Conservation (phyloP, 208 protist species). For the Acanthamoeba castellanii region DNA sequence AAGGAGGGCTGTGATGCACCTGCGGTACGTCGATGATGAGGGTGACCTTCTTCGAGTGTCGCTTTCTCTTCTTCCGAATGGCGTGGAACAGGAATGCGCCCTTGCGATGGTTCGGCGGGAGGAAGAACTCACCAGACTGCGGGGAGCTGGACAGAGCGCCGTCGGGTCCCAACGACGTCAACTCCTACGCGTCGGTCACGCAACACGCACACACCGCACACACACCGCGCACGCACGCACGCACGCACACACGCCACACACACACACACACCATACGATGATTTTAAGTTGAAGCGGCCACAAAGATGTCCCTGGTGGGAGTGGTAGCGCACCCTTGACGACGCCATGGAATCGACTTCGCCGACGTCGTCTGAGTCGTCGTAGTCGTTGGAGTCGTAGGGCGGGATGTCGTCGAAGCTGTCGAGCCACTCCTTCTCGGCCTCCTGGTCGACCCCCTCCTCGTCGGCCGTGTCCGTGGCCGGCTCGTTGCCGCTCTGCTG, state of each 20-base stretch:
- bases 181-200: too few relatives aligned
- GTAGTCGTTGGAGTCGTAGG: not conserved
- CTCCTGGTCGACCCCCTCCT: not conserved
- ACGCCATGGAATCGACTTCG: not conserved
- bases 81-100: slow-evolving; percentile 20
- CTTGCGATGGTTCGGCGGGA: not conserved
- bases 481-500: not conserved
- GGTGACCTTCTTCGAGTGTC: slow-evolving; percentile 26
- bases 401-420: not conserved
- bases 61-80: slow-evolving; percentile 60
- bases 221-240: too few relatives aligned
- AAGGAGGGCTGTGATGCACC: not conserved
- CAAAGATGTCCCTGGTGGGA: too few relatives aligned
- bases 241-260: too few relatives aligned
- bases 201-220: not conserved
- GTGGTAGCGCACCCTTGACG: not conserved
- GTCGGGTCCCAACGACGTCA: too few relatives aligned
- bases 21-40: slow-evolving; percentile 37
- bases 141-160: not conserved
- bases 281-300: too few relatives aligned
- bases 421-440: not conserved
- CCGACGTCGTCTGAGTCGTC: not conserved
- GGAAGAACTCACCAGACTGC: not conserved
- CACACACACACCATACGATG: too few relatives aligned
- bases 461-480: not conserved